Percentiles rank a stretch among this genome's conserved stretches.
Conservation (phyloP, 805 yeast species). For the Metschnikowia matae region DNA sequence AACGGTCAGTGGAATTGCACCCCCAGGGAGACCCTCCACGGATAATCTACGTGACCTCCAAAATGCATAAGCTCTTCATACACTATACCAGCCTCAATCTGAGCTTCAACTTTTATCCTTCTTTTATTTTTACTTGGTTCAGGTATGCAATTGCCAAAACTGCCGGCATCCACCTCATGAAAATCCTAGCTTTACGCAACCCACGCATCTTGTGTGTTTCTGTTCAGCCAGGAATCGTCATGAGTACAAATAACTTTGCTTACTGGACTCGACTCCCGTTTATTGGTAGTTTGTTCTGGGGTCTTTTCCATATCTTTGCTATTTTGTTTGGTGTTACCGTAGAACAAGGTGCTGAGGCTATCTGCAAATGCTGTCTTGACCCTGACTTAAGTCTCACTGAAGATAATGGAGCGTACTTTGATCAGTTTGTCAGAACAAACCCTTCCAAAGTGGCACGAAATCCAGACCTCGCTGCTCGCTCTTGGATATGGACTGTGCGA, state of each 20-base stretch:
- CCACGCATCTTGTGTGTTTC: constrained; percentile 62
- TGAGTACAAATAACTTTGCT: constrained; percentile 70
- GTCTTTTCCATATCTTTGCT: constrained; percentile 65
- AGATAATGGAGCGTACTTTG: constrained; percentile 68
- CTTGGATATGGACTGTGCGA: constrained; percentile 77
- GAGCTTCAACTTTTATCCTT: constrained; percentile 56
- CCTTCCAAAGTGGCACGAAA: constrained; percentile 58
- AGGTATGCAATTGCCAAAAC: constrained; percentile 76
- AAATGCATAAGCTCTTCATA: constrained; percentile 56
- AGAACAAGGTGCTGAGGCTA: constrained; percentile 67
- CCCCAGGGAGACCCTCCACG: constrained; percentile 42
- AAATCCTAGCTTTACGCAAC: constrained; percentile 57
- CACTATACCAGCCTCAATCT: constrained; percentile 45
- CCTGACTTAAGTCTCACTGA: constrained; percentile 43
- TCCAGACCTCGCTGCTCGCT: constrained; percentile 57
- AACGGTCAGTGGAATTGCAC: constrained; percentile 29
- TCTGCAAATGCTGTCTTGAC: constrained; percentile 59
- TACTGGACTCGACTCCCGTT: constrained; percentile 77
- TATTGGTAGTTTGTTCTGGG: constrained; percentile 72
- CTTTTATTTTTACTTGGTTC: constrained; percentile 69
- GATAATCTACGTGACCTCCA: constrained; percentile 59
- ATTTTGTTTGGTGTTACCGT: constrained; percentile 64
- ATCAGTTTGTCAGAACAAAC: constrained; percentile 40
- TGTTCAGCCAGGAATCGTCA: constrained; percentile 84
- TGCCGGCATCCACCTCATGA: constrained; percentile 70